Evolutionary conservation across 2,329 filamentous ascomycete species (phyloP).

Genomic region (Ophiostoma australiae): DNA sequence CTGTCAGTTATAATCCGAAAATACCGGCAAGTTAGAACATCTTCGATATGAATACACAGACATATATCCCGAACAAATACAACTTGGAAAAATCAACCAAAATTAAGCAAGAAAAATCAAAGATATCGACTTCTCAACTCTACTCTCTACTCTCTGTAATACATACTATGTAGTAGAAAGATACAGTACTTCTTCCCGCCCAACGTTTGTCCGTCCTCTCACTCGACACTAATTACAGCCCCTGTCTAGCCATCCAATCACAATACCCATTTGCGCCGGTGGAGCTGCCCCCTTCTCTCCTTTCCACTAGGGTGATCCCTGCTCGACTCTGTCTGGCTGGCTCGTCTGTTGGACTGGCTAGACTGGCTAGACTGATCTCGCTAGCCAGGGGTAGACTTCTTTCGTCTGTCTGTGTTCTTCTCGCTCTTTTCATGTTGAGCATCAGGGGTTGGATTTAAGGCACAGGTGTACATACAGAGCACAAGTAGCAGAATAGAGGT

Average conservation of each 20-base stretch:
- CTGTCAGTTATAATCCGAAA: background rate
- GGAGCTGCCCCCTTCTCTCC: conserved; percentile 1
- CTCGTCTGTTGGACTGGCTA: background rate
- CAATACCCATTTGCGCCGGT: background rate
- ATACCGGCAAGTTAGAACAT: background rate
- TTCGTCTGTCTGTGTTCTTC: background rate
- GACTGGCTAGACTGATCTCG: background rate
- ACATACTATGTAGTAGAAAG: background rate
- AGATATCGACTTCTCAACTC: background rate
- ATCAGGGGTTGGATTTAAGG: background rate
- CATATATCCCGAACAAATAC: too few relatives aligned
- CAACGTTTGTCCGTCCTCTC: background rate
- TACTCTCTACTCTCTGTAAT: background rate
- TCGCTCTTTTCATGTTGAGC: background rate
- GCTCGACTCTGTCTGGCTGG: background rate
- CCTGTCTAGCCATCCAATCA: conserved; percentile 1
- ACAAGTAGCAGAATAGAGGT: background rate
- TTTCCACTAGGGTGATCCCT: conserved; percentile 11
- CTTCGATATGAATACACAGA: background rate
- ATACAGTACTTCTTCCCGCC: background rate
- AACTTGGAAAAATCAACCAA: background rate
- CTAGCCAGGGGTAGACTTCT: conserved; percentile 4
- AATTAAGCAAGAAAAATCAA: background rate
- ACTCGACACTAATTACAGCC: background rate
- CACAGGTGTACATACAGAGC: too few relatives aligned